Evolutionary conservation across 495 filamentous ascomycete species (phyloP).

Genomic region (Lasiosphaeria hispida): DNA sequence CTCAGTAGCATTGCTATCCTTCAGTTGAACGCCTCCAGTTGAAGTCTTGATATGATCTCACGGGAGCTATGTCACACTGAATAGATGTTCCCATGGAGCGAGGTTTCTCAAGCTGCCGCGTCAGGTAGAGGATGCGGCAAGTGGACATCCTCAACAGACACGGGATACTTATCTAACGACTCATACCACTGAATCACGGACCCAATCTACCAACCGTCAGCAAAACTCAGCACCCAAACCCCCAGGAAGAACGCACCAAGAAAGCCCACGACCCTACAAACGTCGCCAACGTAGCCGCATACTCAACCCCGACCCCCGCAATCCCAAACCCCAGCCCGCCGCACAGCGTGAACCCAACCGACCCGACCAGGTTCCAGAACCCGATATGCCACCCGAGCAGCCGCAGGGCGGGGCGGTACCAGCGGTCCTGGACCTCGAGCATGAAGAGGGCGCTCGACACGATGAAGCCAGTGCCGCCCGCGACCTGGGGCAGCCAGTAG

Average conservation of each 20-base stretch:
- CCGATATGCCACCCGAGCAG: slow-evolving; percentile 57
- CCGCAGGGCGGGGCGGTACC: slow-evolving; percentile 58
- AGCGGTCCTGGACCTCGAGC: slow-evolving; percentile 65
- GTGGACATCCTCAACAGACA: slow-evolving; percentile 35
- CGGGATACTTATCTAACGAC: slow-evolving; percentile 58
- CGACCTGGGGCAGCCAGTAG: slow-evolving; percentile 68
- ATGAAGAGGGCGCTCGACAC: slow-evolving; percentile 60
- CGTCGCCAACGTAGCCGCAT: slow-evolving; percentile 57
- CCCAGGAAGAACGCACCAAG: slow-evolving; percentile 35
- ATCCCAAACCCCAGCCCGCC: slow-evolving; percentile 57
- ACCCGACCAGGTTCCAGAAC: slow-evolving; percentile 47
- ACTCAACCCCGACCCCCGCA: slow-evolving; percentile 47
- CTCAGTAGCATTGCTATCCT: too few relatives aligned
- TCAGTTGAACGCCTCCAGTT: too few relatives aligned
- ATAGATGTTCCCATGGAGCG: too few relatives aligned
- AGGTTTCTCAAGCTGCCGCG: too few relatives aligned
- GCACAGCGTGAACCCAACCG: slow-evolving; percentile 67
- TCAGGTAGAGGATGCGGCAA: too few relatives aligned
- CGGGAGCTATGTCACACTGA: too few relatives aligned
- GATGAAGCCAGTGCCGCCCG: slow-evolving; percentile 65
- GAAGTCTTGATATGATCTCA: too few relatives aligned
- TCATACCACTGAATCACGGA: slow-evolving; percentile 66
- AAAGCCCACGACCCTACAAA: slow-evolving; percentile 73
- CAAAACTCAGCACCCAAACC: neutral
- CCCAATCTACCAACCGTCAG: slow-evolving; percentile 42